phyloP scores from a whole-genome alignment of 257 asterid genomes.

The Nicotiana undulata region DNA sequence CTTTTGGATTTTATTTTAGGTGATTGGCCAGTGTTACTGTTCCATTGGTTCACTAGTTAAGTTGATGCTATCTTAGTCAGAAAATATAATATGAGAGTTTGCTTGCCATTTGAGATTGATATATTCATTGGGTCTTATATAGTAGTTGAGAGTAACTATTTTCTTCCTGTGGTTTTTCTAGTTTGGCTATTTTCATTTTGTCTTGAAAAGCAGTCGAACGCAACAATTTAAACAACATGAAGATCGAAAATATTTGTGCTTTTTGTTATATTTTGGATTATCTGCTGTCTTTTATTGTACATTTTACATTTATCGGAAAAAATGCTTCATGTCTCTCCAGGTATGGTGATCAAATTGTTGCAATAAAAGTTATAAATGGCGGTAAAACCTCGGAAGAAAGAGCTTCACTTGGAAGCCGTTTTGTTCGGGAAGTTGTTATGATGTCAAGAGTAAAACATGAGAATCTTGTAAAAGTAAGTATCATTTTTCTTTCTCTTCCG shows the following conservation, averaged over 20 bases:
- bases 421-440: constrained; percentile 86
- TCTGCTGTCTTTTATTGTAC: not conserved
- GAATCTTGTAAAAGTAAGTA: constrained; percentile 82
- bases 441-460: constrained; percentile 92
- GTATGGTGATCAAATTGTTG: constrained; percentile 81
- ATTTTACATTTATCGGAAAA: not conserved
- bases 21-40: not conserved
- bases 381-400: constrained; percentile 72
- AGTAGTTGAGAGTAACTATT: not conserved
- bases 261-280: constrained; percentile 3
- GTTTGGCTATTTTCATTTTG: not conserved
- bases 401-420: constrained; percentile 68
- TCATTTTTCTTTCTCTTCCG: not conserved
- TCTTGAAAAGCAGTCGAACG: not conserved
- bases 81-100: not conserved
- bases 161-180: not conserved
- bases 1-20: not conserved
- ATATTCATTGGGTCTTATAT: constrained; percentile 1
- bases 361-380: constrained; percentile 72
- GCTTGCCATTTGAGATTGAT: not conserved
- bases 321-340: constrained; percentile 25
- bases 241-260: not conserved
- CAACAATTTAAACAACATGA: not conserved
- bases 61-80: not conserved
- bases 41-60: constrained; percentile 2